Conservation (phyloP, 2,329 filamentous ascomycete species). For the Calonectria pseudoturangicola region DNA sequence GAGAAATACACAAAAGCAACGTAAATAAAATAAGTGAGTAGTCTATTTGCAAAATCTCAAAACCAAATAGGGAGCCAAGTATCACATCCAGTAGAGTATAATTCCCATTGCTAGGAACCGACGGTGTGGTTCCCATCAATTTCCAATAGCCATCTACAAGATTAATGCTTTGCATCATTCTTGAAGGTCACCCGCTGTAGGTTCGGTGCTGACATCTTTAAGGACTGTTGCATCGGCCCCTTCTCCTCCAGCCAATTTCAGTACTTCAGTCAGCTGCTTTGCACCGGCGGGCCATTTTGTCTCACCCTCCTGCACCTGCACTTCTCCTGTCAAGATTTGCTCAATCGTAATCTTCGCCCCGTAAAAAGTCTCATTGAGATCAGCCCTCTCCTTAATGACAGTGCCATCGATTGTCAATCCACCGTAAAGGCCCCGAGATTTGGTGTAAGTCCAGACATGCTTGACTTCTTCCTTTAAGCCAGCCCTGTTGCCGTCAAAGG, state of each 20-base stretch:
- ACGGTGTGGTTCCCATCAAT: no score
- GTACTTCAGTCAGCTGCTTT: constrained; percentile 28
- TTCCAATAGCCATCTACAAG: no score
- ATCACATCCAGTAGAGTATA: no score
- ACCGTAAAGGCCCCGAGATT: constrained; percentile 78
- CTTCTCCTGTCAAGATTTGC: constrained; percentile 37
- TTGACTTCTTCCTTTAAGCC: constrained; percentile 78
- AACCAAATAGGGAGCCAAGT: no score
- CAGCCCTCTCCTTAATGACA: constrained; percentile 81
- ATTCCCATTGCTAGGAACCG: no score
- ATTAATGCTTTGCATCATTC: neutral
- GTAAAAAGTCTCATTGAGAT: constrained; percentile 84
- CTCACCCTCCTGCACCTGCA: constrained; percentile 16
- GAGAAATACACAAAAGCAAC: no score
- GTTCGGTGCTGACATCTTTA: constrained; percentile 2
- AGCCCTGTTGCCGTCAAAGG: constrained; percentile 71
- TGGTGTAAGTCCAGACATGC: constrained; percentile 71
- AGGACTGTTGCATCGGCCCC: neutral
- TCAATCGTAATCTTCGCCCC: constrained; percentile 58
- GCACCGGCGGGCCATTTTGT: constrained; percentile 30
- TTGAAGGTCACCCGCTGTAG: constrained; percentile 10
- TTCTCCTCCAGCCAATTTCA: constrained; percentile 32
- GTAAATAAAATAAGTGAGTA: no score
- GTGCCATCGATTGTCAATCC: constrained; percentile 84
- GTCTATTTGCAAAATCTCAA: no score